These are phyloP conservation scores for Botrytis fragariae DNA, from an alignment of 2,329 filamentous ascomycete genomes.

Conservation along the genomic window DNA sequence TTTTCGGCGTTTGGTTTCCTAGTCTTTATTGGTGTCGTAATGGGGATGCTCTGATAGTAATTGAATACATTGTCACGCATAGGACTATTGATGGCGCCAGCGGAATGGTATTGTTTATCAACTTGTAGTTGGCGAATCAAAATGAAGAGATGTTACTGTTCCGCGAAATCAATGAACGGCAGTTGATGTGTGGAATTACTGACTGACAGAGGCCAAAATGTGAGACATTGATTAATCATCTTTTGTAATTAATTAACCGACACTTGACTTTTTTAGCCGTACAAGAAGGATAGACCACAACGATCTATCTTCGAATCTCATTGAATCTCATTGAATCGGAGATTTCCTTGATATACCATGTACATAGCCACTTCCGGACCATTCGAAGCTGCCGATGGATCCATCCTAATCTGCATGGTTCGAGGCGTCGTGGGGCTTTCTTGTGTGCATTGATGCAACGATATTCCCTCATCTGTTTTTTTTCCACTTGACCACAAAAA, in stretches of 20 bases:
- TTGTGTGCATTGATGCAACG: neutral
- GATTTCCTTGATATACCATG: neutral
- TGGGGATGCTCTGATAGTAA: conserved; percentile 29
- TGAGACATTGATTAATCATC: neutral
- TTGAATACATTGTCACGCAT: conserved; percentile 2
- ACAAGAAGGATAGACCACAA: neutral
- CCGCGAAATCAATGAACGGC: neutral
- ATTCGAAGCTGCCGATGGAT: neutral
- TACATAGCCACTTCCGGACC: neutral
- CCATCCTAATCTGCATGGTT: neutral
- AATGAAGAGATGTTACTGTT: neutral
- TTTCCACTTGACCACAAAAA: neutral
- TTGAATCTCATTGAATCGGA: neutral
- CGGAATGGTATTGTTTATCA: neutral
- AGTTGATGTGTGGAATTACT: neutral
- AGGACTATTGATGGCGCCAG: neutral
- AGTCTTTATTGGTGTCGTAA: conserved; percentile 27
- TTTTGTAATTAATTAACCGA: neutral
- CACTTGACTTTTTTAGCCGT: no score
- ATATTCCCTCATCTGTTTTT: neutral
- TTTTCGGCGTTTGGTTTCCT: conserved; percentile 26
- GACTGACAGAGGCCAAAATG: neutral
- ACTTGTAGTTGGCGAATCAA: neutral
- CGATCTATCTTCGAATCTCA: neutral
- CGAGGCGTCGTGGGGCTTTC: neutral